These are phyloP conservation scores for Aspergillus candidus DNA, from an alignment of 2,329 filamentous ascomycete genomes.

Conservation along the genomic window DNA sequence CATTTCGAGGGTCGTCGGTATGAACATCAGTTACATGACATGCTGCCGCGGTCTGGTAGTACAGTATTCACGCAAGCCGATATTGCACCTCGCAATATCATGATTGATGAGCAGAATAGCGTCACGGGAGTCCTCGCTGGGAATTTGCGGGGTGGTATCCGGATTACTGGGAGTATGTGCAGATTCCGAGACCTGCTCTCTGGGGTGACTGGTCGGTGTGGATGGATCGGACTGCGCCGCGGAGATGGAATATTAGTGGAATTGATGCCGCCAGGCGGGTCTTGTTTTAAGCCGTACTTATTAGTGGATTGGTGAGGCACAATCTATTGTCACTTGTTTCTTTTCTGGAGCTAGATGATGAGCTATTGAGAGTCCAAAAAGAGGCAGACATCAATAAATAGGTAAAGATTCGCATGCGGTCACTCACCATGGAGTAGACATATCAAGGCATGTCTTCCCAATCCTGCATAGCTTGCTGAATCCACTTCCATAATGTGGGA, in stretches of 20 bases:
- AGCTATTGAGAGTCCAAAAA: no score
- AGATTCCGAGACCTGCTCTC: constrained; percentile 23
- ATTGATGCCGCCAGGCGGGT: constrained; percentile 20
- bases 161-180: constrained; percentile 39
- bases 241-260: constrained; percentile 23
- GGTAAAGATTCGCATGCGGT: no score
- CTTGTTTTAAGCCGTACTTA: constrained; percentile 29
- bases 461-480: constrained; percentile 12
- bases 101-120: constrained; percentile 18
- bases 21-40: constrained; percentile 15
- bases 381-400: no score
- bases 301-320: no score
- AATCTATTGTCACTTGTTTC: no score
- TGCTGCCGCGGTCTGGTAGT: constrained; percentile 19
- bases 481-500: constrained; percentile 17
- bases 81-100: constrained; percentile 30
- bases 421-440: not conserved
- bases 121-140: constrained; percentile 36
- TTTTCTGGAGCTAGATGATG: no score
- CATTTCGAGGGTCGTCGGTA: constrained; percentile 17
- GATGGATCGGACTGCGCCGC: constrained; percentile 24
- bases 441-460: constrained; percentile 8
- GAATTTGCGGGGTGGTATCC: constrained; percentile 38
- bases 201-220: constrained; percentile 20
- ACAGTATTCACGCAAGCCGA: constrained; percentile 31